Conservation (phyloP, 192 early-diverging fungal species). For the Podila epigama region DNA sequence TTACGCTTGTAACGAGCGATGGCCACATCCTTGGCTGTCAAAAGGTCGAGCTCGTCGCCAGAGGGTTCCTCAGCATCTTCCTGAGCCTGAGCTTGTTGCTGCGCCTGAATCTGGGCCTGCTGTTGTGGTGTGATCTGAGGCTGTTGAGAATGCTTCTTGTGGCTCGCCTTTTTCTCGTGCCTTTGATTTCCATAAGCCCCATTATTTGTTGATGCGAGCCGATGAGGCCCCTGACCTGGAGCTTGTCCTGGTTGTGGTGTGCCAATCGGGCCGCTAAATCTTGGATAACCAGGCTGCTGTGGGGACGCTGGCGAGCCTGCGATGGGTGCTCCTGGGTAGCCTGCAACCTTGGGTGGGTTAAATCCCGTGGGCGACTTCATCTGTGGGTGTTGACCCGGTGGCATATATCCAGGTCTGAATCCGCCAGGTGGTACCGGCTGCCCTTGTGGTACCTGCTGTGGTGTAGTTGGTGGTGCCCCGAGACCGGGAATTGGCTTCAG, state of each 20-base stretch:
- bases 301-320: conserved; percentile 24
- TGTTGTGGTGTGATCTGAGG: conserved; percentile 34
- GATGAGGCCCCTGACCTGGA: conserved; percentile 15
- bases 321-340: conserved; percentile 12
- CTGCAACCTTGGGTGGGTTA: conserved; percentile 14
- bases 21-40: conserved; percentile 65
- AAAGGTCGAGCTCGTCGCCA: conserved; percentile 66
- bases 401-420: background rate
- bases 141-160: conserved; percentile 41
- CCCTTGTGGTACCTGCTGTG: conserved; percentile 6
- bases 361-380: conserved; percentile 9
- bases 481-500: conserved; percentile 26
- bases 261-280: background rate
- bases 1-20: conserved; percentile 69
- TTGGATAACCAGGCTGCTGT: conserved; percentile 13
- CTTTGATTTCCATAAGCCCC: conserved; percentile 31
- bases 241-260: background rate
- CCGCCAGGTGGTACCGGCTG: conserved; percentile 1
- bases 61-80: conserved; percentile 67
- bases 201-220: conserved; percentile 15
- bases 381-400: conserved; percentile 18
- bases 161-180: conserved; percentile 40
- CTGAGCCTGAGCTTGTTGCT: conserved; percentile 39
- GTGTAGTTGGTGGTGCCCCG: background rate
- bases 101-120: conserved; percentile 24